A percentile compares a stretch with the other conserved stretches of the same genome.
Conservation (phyloP, 768 basidiomycete genomes). For the Tubosaeta brunneosetosa region DNA sequence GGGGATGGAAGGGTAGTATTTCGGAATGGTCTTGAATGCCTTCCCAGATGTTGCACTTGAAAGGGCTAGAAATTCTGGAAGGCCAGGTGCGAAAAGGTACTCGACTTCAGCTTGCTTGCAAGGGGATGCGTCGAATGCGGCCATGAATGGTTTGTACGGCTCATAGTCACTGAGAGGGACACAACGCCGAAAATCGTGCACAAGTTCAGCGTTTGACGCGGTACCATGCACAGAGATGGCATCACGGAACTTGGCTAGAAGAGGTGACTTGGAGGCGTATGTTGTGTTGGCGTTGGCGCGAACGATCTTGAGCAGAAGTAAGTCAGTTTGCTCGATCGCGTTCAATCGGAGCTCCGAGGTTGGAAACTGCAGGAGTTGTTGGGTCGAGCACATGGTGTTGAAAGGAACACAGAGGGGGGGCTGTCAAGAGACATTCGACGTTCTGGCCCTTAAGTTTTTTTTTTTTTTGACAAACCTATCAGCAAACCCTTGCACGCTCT, state of each 20-base stretch:
- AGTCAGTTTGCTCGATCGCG: background rate
- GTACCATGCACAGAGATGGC: background rate
- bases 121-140: conserved; percentile 1
- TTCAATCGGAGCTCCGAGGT: background rate
- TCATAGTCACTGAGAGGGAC: conserved; percentile 1
- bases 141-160: conserved; percentile 7
- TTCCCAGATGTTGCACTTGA: conserved; percentile 10
- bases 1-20: background rate
- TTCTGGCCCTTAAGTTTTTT: no score
- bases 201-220: background rate
- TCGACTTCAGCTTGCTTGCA: conserved; percentile 8
- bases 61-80: conserved; percentile 3
- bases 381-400: background rate
- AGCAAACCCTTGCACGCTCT: no score
- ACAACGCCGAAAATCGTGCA: background rate
- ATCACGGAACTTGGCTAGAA: background rate
- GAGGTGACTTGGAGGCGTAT: background rate
- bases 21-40: conserved; percentile 1
- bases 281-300: background rate
- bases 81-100: conserved; percentile 11
- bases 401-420: no score
- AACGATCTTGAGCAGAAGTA: background rate
- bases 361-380: background rate
- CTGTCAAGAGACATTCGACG: no score
- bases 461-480: no score